Evolutionary conservation across 768 basidiomycete genomes (phyloP).

Genomic region (Russula compacta): DNA sequence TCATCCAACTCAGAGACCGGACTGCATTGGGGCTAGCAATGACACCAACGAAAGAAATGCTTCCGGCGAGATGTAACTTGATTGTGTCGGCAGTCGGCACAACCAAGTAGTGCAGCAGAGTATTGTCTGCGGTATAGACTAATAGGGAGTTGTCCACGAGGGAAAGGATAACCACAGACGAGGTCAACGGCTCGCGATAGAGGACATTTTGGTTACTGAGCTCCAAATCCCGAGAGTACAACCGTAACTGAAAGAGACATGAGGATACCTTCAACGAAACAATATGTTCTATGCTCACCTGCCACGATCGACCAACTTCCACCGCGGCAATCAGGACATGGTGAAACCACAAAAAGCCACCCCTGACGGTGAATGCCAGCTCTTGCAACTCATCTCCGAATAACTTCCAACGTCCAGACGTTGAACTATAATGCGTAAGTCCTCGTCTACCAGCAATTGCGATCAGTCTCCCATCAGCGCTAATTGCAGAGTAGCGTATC

Average conservation of each 20-base stretch:
- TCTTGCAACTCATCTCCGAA: constrained; percentile 80
- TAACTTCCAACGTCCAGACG: constrained; percentile 91
- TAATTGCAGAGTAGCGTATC: constrained; percentile 83
- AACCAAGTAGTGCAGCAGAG: constrained; percentile 85
- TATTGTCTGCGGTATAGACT: constrained; percentile 92
- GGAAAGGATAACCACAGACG: constrained; percentile 79
- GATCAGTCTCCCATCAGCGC: constrained; percentile 82
- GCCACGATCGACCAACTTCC: constrained; percentile 70
- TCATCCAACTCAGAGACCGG: constrained; percentile 93
- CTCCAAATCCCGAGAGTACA: constrained; percentile 91
- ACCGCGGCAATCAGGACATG: constrained; percentile 89
- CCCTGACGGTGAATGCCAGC: constrained; percentile 76
- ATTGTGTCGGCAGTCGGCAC: constrained; percentile 76
- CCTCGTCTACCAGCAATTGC: constrained; percentile 90
- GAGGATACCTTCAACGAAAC: constrained; percentile 1
- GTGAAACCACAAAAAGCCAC: constrained; percentile 94
- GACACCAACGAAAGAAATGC: constrained; percentile 88
- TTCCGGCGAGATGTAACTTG: constrained; percentile 84
- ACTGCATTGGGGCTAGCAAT: constrained; percentile 78
- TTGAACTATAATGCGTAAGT: constrained; percentile 86
- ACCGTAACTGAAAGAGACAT: constrained; percentile 53
- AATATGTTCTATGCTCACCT: constrained; percentile 37
- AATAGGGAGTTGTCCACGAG: constrained; percentile 91
- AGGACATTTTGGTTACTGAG: constrained; percentile 76
- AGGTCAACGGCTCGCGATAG: constrained; percentile 65